Percentiles rank a stretch among this genome's conserved stretches.
Conservation (phyloP, 1,284 basidiomycete species). For the Schizopora paradoxa region DNA sequence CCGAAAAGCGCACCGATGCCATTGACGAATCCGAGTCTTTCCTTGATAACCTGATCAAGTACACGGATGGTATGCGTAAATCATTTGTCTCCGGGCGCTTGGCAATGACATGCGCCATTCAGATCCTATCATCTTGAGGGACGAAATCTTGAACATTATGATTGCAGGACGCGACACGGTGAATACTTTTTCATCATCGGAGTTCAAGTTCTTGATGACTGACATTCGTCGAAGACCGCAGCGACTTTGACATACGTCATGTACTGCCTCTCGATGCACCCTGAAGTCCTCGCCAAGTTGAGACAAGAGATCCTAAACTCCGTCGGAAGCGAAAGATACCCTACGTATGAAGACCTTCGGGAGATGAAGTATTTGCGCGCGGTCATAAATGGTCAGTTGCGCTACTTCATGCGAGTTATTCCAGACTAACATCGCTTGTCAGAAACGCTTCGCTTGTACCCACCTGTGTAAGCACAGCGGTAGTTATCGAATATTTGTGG, state of each 20-base stretch:
- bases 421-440: background rate
- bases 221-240: constrained; percentile 1
- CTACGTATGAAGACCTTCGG: constrained; percentile 24
- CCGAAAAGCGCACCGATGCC: constrained; percentile 15
- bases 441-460: constrained; percentile 26
- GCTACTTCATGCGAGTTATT: constrained; percentile 4
- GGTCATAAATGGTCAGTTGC: constrained; percentile 23
- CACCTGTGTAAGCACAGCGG: constrained; percentile 21
- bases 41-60: constrained; percentile 35
- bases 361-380: constrained; percentile 26
- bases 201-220: background rate
- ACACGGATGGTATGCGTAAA: constrained; percentile 22
- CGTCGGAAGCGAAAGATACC: constrained; percentile 14
- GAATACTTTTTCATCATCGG: constrained; percentile 16
- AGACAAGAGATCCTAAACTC: constrained; percentile 24
- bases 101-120: constrained; percentile 25
- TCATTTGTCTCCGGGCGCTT: background rate
- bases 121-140: constrained; percentile 36
- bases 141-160: constrained; percentile 47
- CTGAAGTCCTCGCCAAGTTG: constrained; percentile 21
- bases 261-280: constrained; percentile 27
- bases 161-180: constrained; percentile 50
- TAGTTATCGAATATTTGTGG: background rate
- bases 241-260: constrained; percentile 21
- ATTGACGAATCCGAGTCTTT: constrained; percentile 28